phyloP scores from a whole-genome alignment of 169 alveolate genomes.

The Cyclospora cayetanensis region DNA sequence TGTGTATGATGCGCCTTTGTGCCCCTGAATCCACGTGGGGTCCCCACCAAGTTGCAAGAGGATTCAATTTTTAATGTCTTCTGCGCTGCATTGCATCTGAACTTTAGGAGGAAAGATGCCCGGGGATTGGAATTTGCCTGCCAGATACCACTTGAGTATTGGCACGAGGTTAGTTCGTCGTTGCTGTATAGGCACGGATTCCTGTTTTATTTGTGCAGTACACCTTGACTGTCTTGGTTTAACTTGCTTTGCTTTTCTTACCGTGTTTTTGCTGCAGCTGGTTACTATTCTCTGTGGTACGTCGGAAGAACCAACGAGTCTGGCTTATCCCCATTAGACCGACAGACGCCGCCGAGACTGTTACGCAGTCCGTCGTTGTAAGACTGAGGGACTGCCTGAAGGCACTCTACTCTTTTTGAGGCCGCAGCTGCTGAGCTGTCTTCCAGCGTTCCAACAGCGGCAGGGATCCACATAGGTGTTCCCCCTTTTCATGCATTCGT shows the following conservation, averaged over 20 bases:
- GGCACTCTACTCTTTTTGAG: no score
- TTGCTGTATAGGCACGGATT: no score
- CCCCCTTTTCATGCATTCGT: no score
- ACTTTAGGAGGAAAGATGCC: slow-evolving; percentile 30
- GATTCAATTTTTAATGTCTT: neutral
- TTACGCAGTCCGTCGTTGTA: no score
- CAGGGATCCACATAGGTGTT: no score
- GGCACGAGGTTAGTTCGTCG: slow-evolving; percentile 28
- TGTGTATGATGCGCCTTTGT: neutral
- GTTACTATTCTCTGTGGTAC: neutral
- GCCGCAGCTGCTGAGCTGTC: neutral
- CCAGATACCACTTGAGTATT: slow-evolving; percentile 18
- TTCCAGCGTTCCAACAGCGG: no score
- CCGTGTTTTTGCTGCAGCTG: neutral
- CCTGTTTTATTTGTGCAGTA: neutral
- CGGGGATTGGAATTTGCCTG: slow-evolving; percentile 58
- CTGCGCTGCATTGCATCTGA: neutral
- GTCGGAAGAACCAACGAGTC: neutral
- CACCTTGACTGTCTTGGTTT: no score
- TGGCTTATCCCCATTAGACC: neutral
- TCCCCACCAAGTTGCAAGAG: neutral
- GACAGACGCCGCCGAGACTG: neutral
- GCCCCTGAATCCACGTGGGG: neutral
- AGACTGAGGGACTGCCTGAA: no score
- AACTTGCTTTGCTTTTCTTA: no score